These are phyloP conservation scores for Candida xiaguanensis DNA, from an alignment of 805 yeast genomes.

Conservation along the genomic window DNA sequence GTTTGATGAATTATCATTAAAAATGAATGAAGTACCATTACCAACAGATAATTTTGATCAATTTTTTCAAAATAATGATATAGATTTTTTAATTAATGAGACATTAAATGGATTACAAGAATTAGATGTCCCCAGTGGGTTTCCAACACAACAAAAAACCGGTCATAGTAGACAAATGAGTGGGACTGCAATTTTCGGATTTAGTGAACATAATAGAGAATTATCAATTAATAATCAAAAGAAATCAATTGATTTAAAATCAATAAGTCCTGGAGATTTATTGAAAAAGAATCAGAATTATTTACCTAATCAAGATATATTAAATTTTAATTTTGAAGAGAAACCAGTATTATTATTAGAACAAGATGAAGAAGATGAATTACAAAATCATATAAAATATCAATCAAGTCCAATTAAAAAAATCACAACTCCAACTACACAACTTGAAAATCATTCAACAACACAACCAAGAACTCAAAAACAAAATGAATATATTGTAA, in stretches of 20 bases:
- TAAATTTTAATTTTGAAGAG: conserved; percentile 11
- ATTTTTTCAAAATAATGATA: conserved; percentile 43
- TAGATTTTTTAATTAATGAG: conserved; percentile 55
- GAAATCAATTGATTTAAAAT: conserved; percentile 21
- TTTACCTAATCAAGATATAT: conserved; percentile 10
- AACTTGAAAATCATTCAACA: conserved; percentile 3
- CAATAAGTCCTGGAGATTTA: conserved; percentile 34
- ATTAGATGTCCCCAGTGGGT: conserved; percentile 57
- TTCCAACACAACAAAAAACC: conserved; percentile 1
- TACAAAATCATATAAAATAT: conserved; percentile 8
- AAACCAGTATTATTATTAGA: conserved; percentile 24
- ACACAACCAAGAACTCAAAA: conserved; percentile 8
- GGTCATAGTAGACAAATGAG: conserved; percentile 60
- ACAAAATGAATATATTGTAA: conserved; percentile 43
- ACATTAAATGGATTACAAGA: conserved; percentile 56
- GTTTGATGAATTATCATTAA: conserved; percentile 1
- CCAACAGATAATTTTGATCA: conserved; percentile 55
- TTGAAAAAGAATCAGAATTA: neutral
- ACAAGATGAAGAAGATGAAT: conserved; percentile 23
- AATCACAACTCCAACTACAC: conserved; percentile 6
- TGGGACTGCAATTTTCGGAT: conserved; percentile 83
- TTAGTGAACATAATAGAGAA: conserved; percentile 58
- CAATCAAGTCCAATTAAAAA: conserved; percentile 8
- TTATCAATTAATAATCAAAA: conserved; percentile 53
- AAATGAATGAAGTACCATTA: conserved; percentile 32